phyloP scores from a whole-genome alignment of 345 rosid genomes.

The Schrenkiella parvula region DNA sequence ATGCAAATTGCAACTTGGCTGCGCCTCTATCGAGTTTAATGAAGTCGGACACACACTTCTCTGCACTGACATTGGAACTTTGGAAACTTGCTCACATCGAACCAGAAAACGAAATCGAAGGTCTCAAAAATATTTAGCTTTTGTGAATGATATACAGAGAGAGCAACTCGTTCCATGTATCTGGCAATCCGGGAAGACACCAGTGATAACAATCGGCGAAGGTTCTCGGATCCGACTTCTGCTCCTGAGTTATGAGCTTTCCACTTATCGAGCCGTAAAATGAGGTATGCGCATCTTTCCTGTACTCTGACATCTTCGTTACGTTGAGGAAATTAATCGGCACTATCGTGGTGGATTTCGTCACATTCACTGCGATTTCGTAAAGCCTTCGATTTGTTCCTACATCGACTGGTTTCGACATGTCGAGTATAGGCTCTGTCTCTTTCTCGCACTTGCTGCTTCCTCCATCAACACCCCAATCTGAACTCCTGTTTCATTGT shows the following conservation, averaged over 20 bases:
- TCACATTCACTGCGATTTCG: conserved; percentile 43
- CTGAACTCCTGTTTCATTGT: conserved; percentile 50
- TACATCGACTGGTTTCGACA: conserved; percentile 36
- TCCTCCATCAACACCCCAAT: conserved; percentile 54
- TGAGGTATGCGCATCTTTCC: conserved; percentile 83
- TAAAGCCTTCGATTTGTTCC: conserved; percentile 60
- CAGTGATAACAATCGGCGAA: conserved; percentile 86
- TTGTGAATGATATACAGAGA: conserved; percentile 49
- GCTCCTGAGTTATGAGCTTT: conserved; percentile 43
- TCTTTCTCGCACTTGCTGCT: conserved; percentile 62
- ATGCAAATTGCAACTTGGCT: too few relatives aligned
- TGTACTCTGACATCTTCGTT: conserved; percentile 65
- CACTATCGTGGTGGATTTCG: conserved; percentile 38
- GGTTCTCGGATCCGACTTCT: conserved; percentile 49
- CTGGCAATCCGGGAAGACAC: conserved; percentile 97
- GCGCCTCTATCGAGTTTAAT: too few relatives aligned
- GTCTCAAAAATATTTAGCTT: conserved; percentile 12
- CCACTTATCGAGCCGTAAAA: conserved; percentile 43
- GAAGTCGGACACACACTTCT: too few relatives aligned
- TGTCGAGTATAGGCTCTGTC: conserved; percentile 48
- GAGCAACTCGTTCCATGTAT: conserved; percentile 84
- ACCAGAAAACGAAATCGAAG: not conserved
- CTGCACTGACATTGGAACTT: not conserved
- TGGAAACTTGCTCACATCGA: not conserved
- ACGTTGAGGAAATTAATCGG: conserved; percentile 54